Conservation (phyloP, 768 basidiomycete species). For the Agrocybe praecox region DNA sequence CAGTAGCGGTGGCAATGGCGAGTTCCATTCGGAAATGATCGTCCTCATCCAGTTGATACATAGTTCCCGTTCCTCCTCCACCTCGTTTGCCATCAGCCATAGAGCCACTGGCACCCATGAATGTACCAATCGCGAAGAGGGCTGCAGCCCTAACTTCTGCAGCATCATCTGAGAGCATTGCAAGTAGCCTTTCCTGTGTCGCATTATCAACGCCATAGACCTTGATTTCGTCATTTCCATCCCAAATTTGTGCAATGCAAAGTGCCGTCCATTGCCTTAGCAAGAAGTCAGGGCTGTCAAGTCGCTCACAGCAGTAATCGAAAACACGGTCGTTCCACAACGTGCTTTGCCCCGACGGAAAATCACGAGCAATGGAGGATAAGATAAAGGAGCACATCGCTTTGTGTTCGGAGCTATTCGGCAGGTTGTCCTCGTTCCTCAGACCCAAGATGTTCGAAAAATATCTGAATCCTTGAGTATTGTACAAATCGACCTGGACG, state of each 20-base stretch:
- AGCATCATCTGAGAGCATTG: constrained; percentile 80
- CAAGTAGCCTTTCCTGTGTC: constrained; percentile 82
- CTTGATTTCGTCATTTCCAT: constrained; percentile 88
- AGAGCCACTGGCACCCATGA: constrained; percentile 88
- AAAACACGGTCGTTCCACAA: constrained; percentile 84
- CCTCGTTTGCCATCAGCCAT: constrained; percentile 66
- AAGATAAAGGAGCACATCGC: constrained; percentile 99
- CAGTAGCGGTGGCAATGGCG: constrained; percentile 86
- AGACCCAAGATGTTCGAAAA: constrained; percentile 78
- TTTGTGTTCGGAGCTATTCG: constrained; percentile 93
- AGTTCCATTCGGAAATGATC: constrained; percentile 89
- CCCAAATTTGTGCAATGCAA: constrained; percentile 96
- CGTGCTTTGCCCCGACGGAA: constrained; percentile 82
- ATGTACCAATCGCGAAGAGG: constrained; percentile 89
- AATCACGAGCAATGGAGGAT: constrained; percentile 86
- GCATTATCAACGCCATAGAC: constrained; percentile 77
- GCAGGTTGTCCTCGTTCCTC: constrained; percentile 72
- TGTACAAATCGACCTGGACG: constrained; percentile 88
- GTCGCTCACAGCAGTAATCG: constrained; percentile 80
- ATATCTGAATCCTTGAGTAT: constrained; percentile 82
- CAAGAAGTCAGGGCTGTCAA: constrained; percentile 90
- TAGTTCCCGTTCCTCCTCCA: constrained; percentile 86
- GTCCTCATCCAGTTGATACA: constrained; percentile 74
- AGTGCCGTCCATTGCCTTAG: constrained; percentile 93
- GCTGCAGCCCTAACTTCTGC: constrained; percentile 93